These are phyloP conservation scores for Picochlorum sp. DNA, from an alignment of 139 green algal species.

Conservation along the genomic window DNA sequence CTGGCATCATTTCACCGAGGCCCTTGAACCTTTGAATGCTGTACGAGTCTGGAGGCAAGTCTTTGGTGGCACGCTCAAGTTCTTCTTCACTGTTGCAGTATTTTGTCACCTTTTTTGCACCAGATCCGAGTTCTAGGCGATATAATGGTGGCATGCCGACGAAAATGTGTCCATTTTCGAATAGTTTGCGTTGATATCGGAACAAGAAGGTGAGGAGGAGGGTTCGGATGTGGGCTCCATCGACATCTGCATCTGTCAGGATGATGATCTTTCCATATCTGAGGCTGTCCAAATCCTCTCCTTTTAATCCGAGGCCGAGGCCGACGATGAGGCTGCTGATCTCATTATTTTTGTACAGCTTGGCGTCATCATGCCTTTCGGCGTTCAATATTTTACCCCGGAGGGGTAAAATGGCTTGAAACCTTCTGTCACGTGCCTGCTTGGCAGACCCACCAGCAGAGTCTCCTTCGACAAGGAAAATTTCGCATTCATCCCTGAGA, in stretches of 20 bases:
- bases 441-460: slow-evolving; percentile 90
- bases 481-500: slow-evolving; percentile 56
- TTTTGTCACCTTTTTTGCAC: slow-evolving; percentile 7
- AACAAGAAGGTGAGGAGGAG: slow-evolving; percentile 98
- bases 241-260: slow-evolving; percentile 97
- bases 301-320: slow-evolving; percentile 80
- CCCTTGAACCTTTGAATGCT: slow-evolving; percentile 91
- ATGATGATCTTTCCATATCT: slow-evolving; percentile 76
- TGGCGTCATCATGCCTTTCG: slow-evolving; percentile 69
- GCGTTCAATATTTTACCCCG: slow-evolving; percentile 98
- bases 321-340: slow-evolving; percentile 85
- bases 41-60: slow-evolving; percentile 31
- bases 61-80: slow-evolving; percentile 31
- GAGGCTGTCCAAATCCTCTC: slow-evolving; percentile 27
- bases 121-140: slow-evolving; percentile 18
- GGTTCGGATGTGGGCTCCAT: slow-evolving; percentile 96
- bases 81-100: slow-evolving; percentile 75
- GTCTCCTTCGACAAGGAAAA: slow-evolving; percentile 98
- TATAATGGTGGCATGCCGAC: slow-evolving; percentile 95
- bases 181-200: slow-evolving; percentile 79
- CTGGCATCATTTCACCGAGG: slow-evolving; percentile 97
- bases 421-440: slow-evolving; percentile 75
- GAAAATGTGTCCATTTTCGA: slow-evolving; percentile 82
- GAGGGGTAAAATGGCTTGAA: slow-evolving; percentile 81
- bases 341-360: slow-evolving; percentile 93